These are phyloP conservation scores for Leccinum disarticulatum DNA, from an alignment of 768 basidiomycete species.

Conservation along the genomic window DNA sequence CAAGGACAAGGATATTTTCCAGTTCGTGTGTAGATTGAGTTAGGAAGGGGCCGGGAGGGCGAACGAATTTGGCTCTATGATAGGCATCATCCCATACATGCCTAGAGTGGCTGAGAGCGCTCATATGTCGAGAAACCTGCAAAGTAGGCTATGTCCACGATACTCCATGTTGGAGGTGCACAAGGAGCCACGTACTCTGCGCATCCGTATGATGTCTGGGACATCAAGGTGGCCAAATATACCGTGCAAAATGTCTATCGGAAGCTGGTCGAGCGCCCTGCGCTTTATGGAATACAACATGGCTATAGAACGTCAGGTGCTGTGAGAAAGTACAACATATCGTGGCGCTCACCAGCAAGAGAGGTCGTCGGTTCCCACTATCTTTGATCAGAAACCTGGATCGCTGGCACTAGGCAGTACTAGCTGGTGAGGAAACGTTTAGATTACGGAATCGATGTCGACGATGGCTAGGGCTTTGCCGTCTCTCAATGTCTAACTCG, in stretches of 20 bases:
- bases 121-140: conserved; percentile 15
- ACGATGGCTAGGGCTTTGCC: too few species aligned
- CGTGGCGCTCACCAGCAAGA: too few species aligned
- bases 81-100: conserved; percentile 19
- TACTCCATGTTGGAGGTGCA: not conserved
- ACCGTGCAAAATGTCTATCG: conserved; percentile 10
- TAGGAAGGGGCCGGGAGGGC: conserved; percentile 19
- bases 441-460: too few species aligned
- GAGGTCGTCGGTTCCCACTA: too few species aligned
- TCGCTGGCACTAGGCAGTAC: too few species aligned
- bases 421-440: too few species aligned
- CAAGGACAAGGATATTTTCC: conserved; percentile 12
- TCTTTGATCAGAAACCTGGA: too few species aligned
- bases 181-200: conserved; percentile 13
- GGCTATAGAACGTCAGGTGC: too few species aligned
- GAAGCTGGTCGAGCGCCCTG: conserved; percentile 12
- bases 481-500: too few species aligned
- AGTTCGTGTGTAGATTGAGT: conserved; percentile 15
- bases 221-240: conserved; percentile 17
- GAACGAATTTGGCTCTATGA: conserved; percentile 12
- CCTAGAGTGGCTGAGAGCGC: conserved; percentile 5
- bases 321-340: too few species aligned
- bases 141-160: not conserved
- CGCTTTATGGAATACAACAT: too few species aligned
- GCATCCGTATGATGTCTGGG: conserved; percentile 18